Evolutionary conservation across 148 eudicot species (phyloP), one percentile per base, ranked within the genome.

Genomic region (Rhododendron simsii): DNA sequence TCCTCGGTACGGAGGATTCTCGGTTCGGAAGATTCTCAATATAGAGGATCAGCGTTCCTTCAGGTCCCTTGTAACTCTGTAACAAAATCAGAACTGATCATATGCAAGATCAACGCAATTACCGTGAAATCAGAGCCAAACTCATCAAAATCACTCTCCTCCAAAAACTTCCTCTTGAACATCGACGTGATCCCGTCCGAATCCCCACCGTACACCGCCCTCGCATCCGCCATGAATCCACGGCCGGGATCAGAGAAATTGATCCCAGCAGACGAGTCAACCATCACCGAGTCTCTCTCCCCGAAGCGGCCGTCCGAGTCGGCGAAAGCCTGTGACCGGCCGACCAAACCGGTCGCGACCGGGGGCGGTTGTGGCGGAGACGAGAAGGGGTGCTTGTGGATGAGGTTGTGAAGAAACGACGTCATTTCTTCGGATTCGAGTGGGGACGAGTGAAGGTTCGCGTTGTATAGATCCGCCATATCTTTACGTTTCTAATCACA

Each of bases 391-490:
- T 75, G 88, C 33, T 37, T 91, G 39, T 91, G 92, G 65, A 95
- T 92, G 69, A 95, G 90, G 87, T 90, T 91, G 83, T 92, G 92
- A 7, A 95, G 91, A 59, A 93, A 89, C 28, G 93, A 89, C 2
- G 94, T 91, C 87, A 95, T 92, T 23, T 93, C 98, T 63, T 95
- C 98, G n/a, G 96, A 89, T 41, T 92, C 95, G 14, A 86, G 85
- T 20, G 87, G 18, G 23, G 90, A 71, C 55, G 74, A 69, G 61
- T n/a, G 75, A 35, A 74, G 63, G 53, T 73, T 89, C 84, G 84
- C 87, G 71, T 87, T 90, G 86, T 89, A 89, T 80, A 89, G 93
- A 91, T 89, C 91, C 87, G 90, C 87, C 93, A 91, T 91, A 2
- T 37, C 37, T 57, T 77, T 30, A 53, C 35, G n/a, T 14, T 41